Evolutionary conservation across 768 basidiomycete species (phyloP).

Genomic region (Tylopilus rubrobrunneus): DNA sequence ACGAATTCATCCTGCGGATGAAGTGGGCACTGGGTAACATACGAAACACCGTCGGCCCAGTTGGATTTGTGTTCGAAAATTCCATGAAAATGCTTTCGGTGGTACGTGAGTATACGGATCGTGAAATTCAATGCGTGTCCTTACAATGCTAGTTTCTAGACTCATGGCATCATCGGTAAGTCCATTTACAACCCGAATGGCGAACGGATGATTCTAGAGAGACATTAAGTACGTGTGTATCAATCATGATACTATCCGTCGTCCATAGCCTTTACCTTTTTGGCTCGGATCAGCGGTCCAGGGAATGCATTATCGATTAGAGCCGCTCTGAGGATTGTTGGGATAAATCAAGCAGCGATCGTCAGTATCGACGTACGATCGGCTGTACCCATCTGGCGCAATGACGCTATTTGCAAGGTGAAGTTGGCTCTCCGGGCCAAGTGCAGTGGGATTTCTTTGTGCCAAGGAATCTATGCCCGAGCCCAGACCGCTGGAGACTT

Average conservation of each 20-base stretch:
- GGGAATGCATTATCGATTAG: conserved; percentile 25
- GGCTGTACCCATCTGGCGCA: conserved; percentile 6
- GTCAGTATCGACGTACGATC: neutral
- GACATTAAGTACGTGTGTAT: neutral
- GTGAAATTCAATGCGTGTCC: conserved; percentile 3
- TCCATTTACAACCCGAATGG: neutral
- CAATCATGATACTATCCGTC: neutral
- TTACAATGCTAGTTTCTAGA: conserved; percentile 38
- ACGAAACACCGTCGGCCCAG: conserved; percentile 4
- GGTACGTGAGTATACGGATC: conserved; percentile 6
- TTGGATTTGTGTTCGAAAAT: conserved; percentile 4
- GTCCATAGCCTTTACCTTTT: conserved; percentile 27
- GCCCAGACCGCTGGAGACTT: neutral
- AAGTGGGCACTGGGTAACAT: conserved; percentile 4
- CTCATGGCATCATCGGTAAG: conserved; percentile 42
- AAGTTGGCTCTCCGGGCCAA: conserved; percentile 1
- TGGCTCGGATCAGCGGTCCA: conserved; percentile 39
- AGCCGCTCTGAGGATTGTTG: neutral
- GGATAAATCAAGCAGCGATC: neutral
- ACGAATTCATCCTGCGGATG: conserved; percentile 26
- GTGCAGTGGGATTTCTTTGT: neutral
- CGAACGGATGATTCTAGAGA: neutral
- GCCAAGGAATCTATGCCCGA: neutral
- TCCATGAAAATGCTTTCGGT: conserved; percentile 3
- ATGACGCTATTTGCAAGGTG: neutral